Conservation (phyloP, 1,284 basidiomycete genomes). For the Cutaneotrichosporon sp. region DNA sequence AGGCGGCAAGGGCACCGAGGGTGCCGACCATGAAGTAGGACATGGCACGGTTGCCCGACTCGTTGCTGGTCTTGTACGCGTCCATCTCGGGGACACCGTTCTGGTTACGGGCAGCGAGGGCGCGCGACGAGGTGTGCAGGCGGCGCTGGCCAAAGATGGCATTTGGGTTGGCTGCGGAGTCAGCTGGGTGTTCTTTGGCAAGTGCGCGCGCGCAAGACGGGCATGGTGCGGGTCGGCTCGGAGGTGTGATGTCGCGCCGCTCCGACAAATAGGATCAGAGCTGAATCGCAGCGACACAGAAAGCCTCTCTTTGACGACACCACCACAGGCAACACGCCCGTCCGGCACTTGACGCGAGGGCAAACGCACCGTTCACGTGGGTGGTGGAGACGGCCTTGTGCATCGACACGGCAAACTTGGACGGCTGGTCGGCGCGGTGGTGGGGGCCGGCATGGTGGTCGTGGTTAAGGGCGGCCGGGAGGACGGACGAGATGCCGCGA, state of each 20-base stretch:
- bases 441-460: slow-evolving; percentile 52
- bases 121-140: slow-evolving; percentile 55
- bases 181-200: not conserved
- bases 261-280: not conserved
- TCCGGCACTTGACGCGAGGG: not conserved
- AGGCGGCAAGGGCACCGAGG: slow-evolving; percentile 88
- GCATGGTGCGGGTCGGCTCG: not conserved
- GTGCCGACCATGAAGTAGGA: slow-evolving; percentile 98
- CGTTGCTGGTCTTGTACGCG: slow-evolving; percentile 66
- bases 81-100: slow-evolving; percentile 83
- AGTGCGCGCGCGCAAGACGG: not conserved
- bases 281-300: not conserved
- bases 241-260: not conserved
- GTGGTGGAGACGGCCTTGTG: slow-evolving; percentile 55
- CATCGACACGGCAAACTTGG: slow-evolving; percentile 57
- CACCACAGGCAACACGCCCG: not conserved
- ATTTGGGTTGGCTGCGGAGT: slow-evolving; percentile 47
- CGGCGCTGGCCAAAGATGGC: slow-evolving; percentile 57
- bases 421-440: slow-evolving; percentile 58
- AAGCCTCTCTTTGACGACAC: not conserved
- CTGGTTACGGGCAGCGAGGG: slow-evolving; percentile 38
- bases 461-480: slow-evolving; percentile 59
- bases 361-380: slow-evolving; percentile 61
- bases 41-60: slow-evolving; percentile 72
- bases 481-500: slow-evolving; percentile 89